phyloP scores from a whole-genome alignment of 2,329 filamentous ascomycete genomes.

The Balansia obtecta region DNA sequence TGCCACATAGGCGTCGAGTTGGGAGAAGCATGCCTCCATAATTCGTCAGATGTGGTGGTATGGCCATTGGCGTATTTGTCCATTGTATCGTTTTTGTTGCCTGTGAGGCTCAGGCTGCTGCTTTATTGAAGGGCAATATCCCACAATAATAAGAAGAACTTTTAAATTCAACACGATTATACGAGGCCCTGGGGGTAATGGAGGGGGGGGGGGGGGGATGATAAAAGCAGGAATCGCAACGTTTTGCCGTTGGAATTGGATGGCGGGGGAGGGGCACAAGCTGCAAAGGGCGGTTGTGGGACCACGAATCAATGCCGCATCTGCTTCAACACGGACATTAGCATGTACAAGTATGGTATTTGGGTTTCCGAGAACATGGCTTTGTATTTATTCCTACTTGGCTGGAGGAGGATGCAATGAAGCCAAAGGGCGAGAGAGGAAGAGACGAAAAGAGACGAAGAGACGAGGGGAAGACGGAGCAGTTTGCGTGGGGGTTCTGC shows the following conservation, averaged over 20 bases:
- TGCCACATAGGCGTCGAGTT: conserved; percentile 56
- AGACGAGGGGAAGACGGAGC: neutral
- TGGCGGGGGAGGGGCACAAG: conserved; percentile 7
- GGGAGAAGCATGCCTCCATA: conserved; percentile 63
- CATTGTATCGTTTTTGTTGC: conserved; percentile 4
- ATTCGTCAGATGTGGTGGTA: conserved; percentile 25
- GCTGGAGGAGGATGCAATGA: conserved; percentile 3
- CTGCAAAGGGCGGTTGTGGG: neutral
- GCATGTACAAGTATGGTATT: neutral
- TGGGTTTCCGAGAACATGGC: neutral
- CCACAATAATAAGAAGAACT: too few relatives aligned
- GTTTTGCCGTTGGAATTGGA: neutral
- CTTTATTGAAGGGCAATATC: too few relatives aligned
- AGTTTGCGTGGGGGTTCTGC: too few relatives aligned
- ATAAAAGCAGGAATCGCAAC: too few relatives aligned
- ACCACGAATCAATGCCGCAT: neutral
- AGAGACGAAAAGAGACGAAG: too few relatives aligned
- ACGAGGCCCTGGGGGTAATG: too few relatives aligned
- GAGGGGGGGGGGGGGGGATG: too few relatives aligned
- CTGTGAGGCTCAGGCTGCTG: neutral
- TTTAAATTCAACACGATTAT: too few relatives aligned
- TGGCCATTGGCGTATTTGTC: conserved; percentile 7
- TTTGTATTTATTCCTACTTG: too few relatives aligned
- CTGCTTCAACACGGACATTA: neutral
- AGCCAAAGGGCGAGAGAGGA: too few relatives aligned